Evolutionary conservation across 139 green algal genomes (phyloP), one percentile per base, ranked within the genome.

Genomic region (Chlamydomonas sp.): DNA sequence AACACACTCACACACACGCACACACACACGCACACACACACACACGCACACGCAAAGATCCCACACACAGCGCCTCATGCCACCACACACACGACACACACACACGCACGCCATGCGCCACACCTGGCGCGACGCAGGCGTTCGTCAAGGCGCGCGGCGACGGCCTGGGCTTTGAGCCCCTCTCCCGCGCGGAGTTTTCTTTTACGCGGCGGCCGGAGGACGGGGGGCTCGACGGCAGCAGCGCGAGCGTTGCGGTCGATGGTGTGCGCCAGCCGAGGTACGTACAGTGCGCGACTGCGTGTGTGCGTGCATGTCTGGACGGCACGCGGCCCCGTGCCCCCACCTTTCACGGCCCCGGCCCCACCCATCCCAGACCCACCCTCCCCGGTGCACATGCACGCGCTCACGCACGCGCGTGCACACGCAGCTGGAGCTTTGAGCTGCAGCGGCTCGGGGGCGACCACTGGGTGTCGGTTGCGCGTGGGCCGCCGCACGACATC

Each of bases 381-480:
- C 34, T 8, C 8, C 6, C 6, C 24, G 24, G 20, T 10, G 8
- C 6, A 26, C 16, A 26, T 64, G 16, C 54, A 20, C 34, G 24
- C 22, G 8, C 30, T 20, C 22, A 33, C 34, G 59, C 54, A 29
- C 35, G 35, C n/a, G 31, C 39, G 26, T 4, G 35, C 30, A 16
- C 57, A 4, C 0, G 28, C 74, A 68, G 69, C 26, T 78, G 82
- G 82, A 31, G 35, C 2, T 87, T 90, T 67, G 50, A 70, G 31
- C 24, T 88, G 10, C 79, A 90, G 16, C 35, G 77, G 73, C 65
- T 90, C 4, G 61, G 58, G 1, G 24, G 60, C 3, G 74, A 69
- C 8, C 85, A 90, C 76, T 88, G 76, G 64, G 79, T 80, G 31
- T 78, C 76, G 1, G 80, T 90, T 24, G 78, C 82, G 1, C 70